Base-by-base conservation (phyloP, 192 early-diverging fungal species). In the Umbelopsis vinacea region DNA sequence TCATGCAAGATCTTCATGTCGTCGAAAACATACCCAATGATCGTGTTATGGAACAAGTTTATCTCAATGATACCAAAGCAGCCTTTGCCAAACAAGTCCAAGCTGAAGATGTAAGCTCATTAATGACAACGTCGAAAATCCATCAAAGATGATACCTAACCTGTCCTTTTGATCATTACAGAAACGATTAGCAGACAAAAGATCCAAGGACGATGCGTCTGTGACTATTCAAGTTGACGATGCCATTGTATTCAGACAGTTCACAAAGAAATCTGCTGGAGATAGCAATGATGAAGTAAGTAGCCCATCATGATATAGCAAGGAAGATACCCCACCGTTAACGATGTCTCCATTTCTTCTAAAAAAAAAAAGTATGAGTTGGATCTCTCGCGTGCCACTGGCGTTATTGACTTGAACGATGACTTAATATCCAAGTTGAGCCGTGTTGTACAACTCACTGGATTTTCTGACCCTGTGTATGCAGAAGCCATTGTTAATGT, bases 381-480 rank as follows among this genome's bases (percentile, higher is more conserved):
- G 47, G 97, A 99, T 81, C 80, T 96, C 48, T 92, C 92, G n/a
- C 85, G 91, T 29, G 96, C 96, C 15, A 96, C 93, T 22, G 96
- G 91, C 38, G 67, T 80, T 17, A 71, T 77, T n/a, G 90, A 88
- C 70, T 84, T 86, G 24, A 85, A 89, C 67, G 91, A 93, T 43
- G 90, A 92, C 54, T 83, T 94, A 52, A 92, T 93, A 46, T 96
- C 95, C 26, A 97, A 98, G 85, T 85, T 99, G 72, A 94, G 91
- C 74, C 90, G 92, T 57, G 95, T 99, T 19, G 91, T 98, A 23
- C 97, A 98, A 82, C 85, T 99, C 52, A 98, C 97, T 9, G 97
- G 94, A 17, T 99, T 95, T 83, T 97, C 95, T 4, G 97, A 99
- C 77, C 94, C 95, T 2, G 95, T 99, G n/a, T 99, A 99, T 75